Evolutionary conservation across 306 rosid genomes (phyloP).

Genomic region (Prunus padus): DNA sequence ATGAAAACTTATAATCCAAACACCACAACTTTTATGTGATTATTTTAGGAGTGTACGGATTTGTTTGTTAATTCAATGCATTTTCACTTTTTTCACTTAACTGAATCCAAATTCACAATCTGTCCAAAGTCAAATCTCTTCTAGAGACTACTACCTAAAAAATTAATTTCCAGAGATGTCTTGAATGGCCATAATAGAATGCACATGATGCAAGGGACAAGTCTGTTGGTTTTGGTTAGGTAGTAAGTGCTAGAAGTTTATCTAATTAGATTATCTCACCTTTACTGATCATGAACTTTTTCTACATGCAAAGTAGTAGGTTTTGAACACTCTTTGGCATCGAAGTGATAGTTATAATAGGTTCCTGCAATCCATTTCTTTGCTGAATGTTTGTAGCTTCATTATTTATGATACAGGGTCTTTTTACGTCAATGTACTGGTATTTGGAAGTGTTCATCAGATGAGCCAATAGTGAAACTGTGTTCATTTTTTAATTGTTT

Average conservation of each 20-base stretch:
- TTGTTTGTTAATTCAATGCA: not conserved
- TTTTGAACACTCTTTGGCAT: not conserved
- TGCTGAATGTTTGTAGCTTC: not conserved
- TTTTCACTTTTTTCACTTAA: not conserved
- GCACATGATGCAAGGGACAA: not conserved
- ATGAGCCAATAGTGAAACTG: not conserved
- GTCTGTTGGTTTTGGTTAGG: not conserved
- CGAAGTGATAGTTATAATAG: not conserved
- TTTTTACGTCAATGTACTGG: not conserved
- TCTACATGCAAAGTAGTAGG: not conserved
- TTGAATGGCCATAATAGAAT: not conserved
- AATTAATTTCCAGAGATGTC: not conserved
- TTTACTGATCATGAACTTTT: not conserved
- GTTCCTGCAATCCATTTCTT: not conserved
- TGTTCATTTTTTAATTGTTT: not conserved
- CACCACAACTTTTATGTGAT: not conserved
- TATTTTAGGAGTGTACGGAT: not conserved
- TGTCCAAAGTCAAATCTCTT: slow-evolving; percentile 1
- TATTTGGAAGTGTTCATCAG: not conserved
- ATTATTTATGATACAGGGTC: not conserved
- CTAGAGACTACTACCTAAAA: not conserved
- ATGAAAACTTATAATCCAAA: not conserved
- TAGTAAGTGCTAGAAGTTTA: not conserved
- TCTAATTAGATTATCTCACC: not conserved
- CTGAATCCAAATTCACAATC: not conserved